Conservation (phyloP, 2,329 filamentous ascomycete genomes). For the Xylariaceae sp. region DNA sequence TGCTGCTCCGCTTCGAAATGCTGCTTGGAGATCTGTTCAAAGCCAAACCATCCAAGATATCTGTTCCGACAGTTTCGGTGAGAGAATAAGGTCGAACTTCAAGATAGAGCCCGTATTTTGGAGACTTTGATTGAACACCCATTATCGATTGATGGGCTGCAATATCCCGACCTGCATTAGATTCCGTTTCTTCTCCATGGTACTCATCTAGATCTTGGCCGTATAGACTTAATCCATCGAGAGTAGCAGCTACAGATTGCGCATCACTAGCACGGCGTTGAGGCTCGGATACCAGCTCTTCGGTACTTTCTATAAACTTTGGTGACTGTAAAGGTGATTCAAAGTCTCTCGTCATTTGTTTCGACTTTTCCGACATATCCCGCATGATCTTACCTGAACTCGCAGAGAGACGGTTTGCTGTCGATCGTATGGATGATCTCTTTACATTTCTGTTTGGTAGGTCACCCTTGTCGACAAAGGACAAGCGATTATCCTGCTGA, state of each 20-base stretch:
- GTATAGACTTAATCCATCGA: constrained; percentile 49
- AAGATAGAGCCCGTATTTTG: constrained; percentile 2
- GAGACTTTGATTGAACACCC: constrained; percentile 8
- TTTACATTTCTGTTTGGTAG: too few species aligned
- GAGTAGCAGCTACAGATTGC: constrained; percentile 54
- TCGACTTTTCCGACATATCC: constrained; percentile 39
- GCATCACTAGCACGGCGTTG: constrained; percentile 35
- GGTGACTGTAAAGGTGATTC: constrained; percentile 15
- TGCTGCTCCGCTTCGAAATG: constrained; percentile 21
- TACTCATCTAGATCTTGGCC: constrained; percentile 39
- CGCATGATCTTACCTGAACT: constrained; percentile 43
- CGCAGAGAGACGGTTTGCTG: constrained; percentile 58
- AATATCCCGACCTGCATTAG: too few species aligned
- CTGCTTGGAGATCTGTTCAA: constrained; percentile 15
- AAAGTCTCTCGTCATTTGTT: constrained; percentile 20
- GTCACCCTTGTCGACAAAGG: too few species aligned
- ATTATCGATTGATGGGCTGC: too few species aligned
- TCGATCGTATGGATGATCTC: not conserved
- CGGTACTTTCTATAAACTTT: constrained; percentile 37
- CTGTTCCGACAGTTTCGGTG: constrained; percentile 28
- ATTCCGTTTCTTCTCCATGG: constrained; percentile 19
- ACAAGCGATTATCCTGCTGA: too few species aligned
- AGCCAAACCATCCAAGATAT: constrained; percentile 22
- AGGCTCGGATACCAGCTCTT: constrained; percentile 42
- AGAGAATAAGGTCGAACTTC: constrained; percentile 21